These are phyloP conservation scores for Peronosclerospora sorghi DNA, from an alignment of 352 stramenopile genomes.

Conservation along the genomic window DNA sequence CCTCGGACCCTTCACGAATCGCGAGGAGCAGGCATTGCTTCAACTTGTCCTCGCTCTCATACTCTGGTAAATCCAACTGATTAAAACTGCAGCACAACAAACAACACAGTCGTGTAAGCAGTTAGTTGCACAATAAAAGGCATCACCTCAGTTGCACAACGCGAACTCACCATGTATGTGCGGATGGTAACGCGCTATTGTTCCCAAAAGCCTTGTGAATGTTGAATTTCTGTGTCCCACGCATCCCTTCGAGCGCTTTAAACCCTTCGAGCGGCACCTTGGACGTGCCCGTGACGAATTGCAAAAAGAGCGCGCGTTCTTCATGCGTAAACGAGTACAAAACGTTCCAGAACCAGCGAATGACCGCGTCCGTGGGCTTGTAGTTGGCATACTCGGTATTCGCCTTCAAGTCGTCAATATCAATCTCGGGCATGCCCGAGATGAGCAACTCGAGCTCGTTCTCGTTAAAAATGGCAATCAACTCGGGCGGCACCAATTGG, in stretches of 20 bases:
- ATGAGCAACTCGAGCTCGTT: slow-evolving; percentile 91
- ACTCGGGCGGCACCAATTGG: slow-evolving; percentile 79
- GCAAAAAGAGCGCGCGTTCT: slow-evolving; percentile 86
- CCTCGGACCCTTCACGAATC: slow-evolving; percentile 95
- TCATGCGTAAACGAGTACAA: slow-evolving; percentile 86
- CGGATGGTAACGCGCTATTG: slow-evolving; percentile 74
- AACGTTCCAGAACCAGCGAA: slow-evolving; percentile 92
- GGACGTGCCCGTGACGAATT: slow-evolving; percentile 89
- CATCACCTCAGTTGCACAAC: background rate
- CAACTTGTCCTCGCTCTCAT: slow-evolving; percentile 95
- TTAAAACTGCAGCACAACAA: slow-evolving; percentile 87
- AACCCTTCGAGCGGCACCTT: slow-evolving; percentile 97
- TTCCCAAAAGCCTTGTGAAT: slow-evolving; percentile 96
- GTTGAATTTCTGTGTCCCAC: slow-evolving; percentile 98
- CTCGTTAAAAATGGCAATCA: slow-evolving; percentile 91
- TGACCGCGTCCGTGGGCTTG: slow-evolving; percentile 80
- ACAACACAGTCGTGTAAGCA: background rate
- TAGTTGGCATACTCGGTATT: slow-evolving; percentile 92
- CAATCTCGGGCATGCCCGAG: slow-evolving; percentile 88
- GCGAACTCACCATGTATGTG: slow-evolving; percentile 92
- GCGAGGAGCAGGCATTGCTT: slow-evolving; percentile 94
- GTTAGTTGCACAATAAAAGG: background rate
- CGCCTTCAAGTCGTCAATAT: slow-evolving; percentile 89
- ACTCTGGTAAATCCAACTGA: slow-evolving; percentile 97
- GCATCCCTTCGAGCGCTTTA: slow-evolving; percentile 96